phyloP scores from a whole-genome alignment of 129 eudicot species.

The Pittosporum tobira region DNA sequence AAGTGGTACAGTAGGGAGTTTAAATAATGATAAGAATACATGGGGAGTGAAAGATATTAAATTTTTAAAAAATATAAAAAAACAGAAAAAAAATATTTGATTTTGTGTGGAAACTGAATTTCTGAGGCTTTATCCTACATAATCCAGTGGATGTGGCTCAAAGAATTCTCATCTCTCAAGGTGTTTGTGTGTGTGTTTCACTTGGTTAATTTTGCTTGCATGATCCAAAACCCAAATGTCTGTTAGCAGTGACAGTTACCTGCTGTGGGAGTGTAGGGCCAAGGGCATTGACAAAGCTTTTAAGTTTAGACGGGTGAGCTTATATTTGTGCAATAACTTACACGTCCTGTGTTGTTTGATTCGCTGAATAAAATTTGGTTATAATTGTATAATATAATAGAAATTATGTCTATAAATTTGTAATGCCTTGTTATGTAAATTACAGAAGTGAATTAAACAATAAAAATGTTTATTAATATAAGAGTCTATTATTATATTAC shows the following conservation, averaged over 20 bases:
- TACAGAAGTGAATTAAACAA: too few species aligned
- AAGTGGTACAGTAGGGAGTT: constrained; percentile 16
- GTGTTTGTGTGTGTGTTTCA: constrained; percentile 11
- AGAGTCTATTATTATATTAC: too few species aligned
- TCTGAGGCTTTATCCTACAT: constrained; percentile 35
- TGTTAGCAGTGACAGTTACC: constrained; percentile 2
- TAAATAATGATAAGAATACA: not conserved
- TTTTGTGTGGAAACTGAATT: constrained; percentile 31
- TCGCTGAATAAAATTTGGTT: not conserved
- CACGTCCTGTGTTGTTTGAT: too few species aligned
- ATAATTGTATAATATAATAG: too few species aligned
- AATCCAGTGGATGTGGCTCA: constrained; percentile 35
- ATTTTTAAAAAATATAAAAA: constrained; percentile 5
- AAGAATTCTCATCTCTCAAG: not conserved
- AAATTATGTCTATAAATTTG: too few species aligned
- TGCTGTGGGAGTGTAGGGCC: not conserved
- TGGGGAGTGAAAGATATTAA: constrained; percentile 14
- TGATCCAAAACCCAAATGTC: constrained; percentile 16
- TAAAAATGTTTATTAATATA: too few species aligned
- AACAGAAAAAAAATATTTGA: not conserved
- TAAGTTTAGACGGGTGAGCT: too few species aligned
- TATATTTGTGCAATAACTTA: too few species aligned
- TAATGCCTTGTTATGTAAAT: too few species aligned
- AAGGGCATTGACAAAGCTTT: not conserved
- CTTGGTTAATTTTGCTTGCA: constrained; percentile 19